phyloP scores from a whole-genome alignment of 1,284 basidiomycete genomes.

The Pyrrhoderma noxium region DNA sequence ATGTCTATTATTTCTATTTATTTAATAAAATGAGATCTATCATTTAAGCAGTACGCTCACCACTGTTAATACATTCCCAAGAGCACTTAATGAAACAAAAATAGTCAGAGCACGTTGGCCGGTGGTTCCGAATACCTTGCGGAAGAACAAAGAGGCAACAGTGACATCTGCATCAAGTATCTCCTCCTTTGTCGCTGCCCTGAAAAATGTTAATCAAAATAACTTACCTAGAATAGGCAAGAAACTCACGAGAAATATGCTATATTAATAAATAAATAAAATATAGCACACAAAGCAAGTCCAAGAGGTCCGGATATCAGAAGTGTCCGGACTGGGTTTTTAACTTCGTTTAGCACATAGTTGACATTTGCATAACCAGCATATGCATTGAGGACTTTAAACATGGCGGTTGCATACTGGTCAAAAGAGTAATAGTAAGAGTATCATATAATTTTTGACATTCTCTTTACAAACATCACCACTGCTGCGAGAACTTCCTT shows the following conservation, averaged over 20 bases:
- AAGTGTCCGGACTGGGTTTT: constrained; percentile 42
- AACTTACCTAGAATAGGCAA: background rate
- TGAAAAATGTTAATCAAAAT: constrained; percentile 6
- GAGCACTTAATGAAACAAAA: constrained; percentile 38
- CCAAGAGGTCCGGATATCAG: constrained; percentile 49
- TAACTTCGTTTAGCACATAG: constrained; percentile 50
- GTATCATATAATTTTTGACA: no score
- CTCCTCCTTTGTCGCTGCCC: constrained; percentile 36
- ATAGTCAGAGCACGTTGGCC: constrained; percentile 43
- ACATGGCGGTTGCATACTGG: constrained; percentile 50
- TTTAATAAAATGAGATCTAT: no score
- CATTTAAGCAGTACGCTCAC: no score
- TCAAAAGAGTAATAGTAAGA: no score
- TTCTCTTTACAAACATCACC: no score
- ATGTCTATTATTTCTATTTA: background rate
- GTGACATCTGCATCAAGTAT: constrained; percentile 39
- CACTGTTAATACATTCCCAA: background rate
- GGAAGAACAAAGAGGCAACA: constrained; percentile 48
- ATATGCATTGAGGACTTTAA: constrained; percentile 54
- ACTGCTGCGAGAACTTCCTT: constrained; percentile 39
- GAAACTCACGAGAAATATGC: constrained; percentile 39
- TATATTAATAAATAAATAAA: constrained; percentile 48
- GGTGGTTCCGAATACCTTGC: constrained; percentile 42
- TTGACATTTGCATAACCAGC: constrained; percentile 47
- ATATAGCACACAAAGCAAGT: constrained; percentile 35